A percentile compares a stretch with the other conserved stretches of the same genome.
These are phyloP conservation scores for Hymenoscyphus scutula DNA, from an alignment of 2,329 filamentous ascomycete genomes.

Conservation along the genomic window DNA sequence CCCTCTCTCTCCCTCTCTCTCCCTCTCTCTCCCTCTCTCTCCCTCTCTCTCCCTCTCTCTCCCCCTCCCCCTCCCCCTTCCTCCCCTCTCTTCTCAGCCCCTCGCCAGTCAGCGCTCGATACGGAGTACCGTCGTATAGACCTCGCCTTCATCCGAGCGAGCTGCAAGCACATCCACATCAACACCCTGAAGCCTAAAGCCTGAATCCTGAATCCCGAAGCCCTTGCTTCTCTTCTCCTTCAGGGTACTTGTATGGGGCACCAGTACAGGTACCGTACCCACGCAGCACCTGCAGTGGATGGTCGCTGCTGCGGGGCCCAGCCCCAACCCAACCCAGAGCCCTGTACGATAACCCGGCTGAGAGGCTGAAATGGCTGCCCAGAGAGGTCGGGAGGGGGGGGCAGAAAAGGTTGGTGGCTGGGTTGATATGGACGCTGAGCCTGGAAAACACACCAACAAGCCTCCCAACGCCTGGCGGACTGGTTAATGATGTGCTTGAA, in stretches of 20 bases:
- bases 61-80: no score
- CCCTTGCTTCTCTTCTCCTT: neutral
- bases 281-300: neutral
- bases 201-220: no score
- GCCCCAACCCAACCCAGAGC: no score
- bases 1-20: no score
- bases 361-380: no score
- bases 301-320: neutral
- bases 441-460: neutral
- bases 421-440: neutral
- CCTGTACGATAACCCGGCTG: neutral
- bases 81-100: neutral
- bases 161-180: constrained; percentile 1
- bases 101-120: neutral
- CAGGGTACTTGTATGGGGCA: no score
- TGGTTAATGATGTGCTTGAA: neutral
- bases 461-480: neutral
- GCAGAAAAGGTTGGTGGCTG: neutral
- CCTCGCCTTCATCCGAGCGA: neutral
- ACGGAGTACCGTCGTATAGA: neutral
- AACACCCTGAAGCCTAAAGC: neutral
- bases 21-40: no score
- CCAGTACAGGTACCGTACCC: no score
- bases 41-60: no score
- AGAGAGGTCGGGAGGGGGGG: neutral